Base-by-base conservation (phyloP, 148 eudicot genomes). In the Polygonum aviculare region DNA sequence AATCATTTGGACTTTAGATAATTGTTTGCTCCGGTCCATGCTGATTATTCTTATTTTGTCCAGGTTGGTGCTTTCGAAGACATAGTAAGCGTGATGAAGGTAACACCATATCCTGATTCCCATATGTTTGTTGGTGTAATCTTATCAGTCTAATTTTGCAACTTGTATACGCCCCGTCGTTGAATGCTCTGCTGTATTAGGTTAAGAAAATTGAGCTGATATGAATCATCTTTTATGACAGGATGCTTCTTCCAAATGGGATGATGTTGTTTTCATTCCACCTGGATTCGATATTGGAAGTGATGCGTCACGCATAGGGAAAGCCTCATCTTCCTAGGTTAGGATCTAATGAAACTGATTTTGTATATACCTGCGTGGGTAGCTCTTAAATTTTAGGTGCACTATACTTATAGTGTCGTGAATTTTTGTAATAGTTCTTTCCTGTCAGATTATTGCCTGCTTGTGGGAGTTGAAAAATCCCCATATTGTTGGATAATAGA, bases 31-130 rank as follows among this genome's bases (percentile, higher is more conserved):
- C 74, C 26, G 2, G 51, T 40, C 75, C 33, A 67, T 77, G 31
- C 36, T 49, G 18, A 69, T 5, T 36, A 8, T 7, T 50, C 22
- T 47, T 22, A 55, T 59, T 74, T 12, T 71, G 19, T 48, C 26
- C 72, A 94, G 98, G 98, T 94, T 76, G 96, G 88, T 19, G 91
- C 82, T 79, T 90, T 94, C 63, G 98, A 94, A 82, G 96, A 94
- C 33, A 94, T 94, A 60, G 85, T 92, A 40, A 82, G 80, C 74
- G 97, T 90, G 75, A 92, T 94, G 98, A 94, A 89, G 98, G 98
- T 94, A 76, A 81, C 80, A 67, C 15, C 2, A 21, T 16, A n/a
- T 36, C 72, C 14, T 67, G 45, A 16, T 35, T 15, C 36, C 69
- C 22, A 4, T 26, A 26, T 31, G 16, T 62, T 10, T 62, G 3